Evolutionary conservation across 306 rosid genomes (phyloP), one percentile per base, ranked within the genome.

Genomic region (Adenanthera pavonina): DNA sequence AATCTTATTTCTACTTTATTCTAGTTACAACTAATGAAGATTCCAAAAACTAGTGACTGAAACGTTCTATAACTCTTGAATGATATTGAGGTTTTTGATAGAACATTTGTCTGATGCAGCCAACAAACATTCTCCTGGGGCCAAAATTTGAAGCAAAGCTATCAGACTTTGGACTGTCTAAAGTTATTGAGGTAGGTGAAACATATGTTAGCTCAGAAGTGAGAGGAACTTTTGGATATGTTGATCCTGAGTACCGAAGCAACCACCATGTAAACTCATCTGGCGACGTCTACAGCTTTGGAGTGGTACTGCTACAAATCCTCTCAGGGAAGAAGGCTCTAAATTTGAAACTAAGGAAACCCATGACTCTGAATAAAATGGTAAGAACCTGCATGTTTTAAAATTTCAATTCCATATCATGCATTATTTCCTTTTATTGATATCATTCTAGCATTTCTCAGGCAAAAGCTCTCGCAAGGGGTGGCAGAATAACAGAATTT

Each of bases 81-180:
- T 64, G 74, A 65, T 43, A 40, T 14, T 13, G 41, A 8, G 16
- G 10, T 43, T 62, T 25, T 65, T 53, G 60, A 66, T 15, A 44
- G 71, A 66, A 44, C 65, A 12, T 72, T 4, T 74, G 51, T 78
- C 52, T 78, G 10, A 68, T 78, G 88, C 84, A 89, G 92, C 91
- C 90, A 83, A 88, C 92, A 38, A 91, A 91, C 82, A 89, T 91
- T 83, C 92, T 89, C 47, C 88, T 89, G 16, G 95, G 95, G 69
- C 66, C 84, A 7, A 87, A 84, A 5, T 88, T 89, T 54, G 91
- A 89, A 85, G 92, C 91, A 70, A 89, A 86, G 80, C 84, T 91
- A 70, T 91, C 91, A 13, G 95, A 91, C 84, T 89, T 89, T 62
- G 92, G 95, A 72, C 85, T 89, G 47, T 89, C 91, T 30, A 91